Conservation (phyloP, 208 protist species). For the Strigomonas culicis region DNA sequence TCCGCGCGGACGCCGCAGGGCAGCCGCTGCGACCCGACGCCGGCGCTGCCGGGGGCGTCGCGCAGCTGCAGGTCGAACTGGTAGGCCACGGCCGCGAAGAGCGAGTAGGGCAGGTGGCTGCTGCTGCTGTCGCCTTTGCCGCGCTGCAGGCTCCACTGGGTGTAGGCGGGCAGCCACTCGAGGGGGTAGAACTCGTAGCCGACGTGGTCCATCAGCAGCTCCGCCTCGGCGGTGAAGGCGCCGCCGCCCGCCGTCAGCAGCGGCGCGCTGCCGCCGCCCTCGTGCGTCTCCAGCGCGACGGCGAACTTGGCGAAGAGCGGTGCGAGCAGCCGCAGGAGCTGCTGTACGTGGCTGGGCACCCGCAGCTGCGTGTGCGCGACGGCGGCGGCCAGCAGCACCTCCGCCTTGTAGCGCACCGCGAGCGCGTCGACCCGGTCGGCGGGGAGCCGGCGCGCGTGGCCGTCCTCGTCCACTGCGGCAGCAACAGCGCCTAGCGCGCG, state of each 20-base stretch:
- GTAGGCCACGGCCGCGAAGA: constrained; percentile 71
- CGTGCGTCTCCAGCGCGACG: constrained; percentile 15
- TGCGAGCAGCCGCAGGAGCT: constrained; percentile 54
- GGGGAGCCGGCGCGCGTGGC: constrained; percentile 21
- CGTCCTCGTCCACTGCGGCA: constrained; percentile 3
- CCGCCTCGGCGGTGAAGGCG: constrained; percentile 52
- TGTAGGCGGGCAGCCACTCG: constrained; percentile 56
- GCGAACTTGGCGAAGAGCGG: constrained; percentile 44
- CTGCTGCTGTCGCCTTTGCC: too few relatives aligned
- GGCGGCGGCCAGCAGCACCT: constrained; percentile 69
- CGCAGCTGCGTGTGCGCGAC: constrained; percentile 74
- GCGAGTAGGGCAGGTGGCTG: constrained; percentile 42
- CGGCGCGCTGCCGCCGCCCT: constrained; percentile 17
- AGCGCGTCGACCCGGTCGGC: constrained; percentile 34
- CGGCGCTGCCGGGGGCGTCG: constrained; percentile 26
- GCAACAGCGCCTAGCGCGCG: constrained; percentile 27
- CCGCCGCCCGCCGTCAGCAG: constrained; percentile 10
- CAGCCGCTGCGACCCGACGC: constrained; percentile 22
- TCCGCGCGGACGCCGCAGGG: constrained; percentile 18
- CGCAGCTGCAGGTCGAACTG: constrained; percentile 50
- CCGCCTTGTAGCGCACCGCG: constrained; percentile 49
- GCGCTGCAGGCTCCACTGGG: too few relatives aligned
- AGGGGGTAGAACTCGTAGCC: constrained; percentile 82
- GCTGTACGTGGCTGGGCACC: constrained; percentile 57
- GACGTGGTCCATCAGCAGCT: constrained; percentile 53